phyloP scores from a whole-genome alignment of 2,329 filamentous ascomycete genomes.

The Fusarium redolens region DNA sequence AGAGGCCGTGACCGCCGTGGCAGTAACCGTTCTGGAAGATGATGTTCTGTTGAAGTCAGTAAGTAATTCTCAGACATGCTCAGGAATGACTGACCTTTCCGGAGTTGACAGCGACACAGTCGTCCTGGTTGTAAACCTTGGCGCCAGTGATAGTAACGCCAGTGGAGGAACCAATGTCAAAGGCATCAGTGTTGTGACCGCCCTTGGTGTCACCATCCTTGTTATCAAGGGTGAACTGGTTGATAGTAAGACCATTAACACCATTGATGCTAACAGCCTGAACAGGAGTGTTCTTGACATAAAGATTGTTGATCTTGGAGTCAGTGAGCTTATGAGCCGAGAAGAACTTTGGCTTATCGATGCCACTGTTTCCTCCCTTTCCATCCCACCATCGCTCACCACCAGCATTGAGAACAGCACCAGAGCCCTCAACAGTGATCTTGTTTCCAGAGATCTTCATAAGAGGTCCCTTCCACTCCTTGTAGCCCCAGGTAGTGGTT shows the following conservation, averaged over 20 bases:
- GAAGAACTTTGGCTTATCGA: constrained; percentile 42
- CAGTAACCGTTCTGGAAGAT: constrained; percentile 58
- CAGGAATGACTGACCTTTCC: constrained; percentile 44
- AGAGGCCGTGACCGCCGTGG: constrained; percentile 57
- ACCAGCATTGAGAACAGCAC: constrained; percentile 34
- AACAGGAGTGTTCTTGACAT: constrained; percentile 56
- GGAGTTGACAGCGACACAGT: constrained; percentile 69
- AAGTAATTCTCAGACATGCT: rapidly evolving
- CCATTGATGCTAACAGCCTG: constrained; percentile 55
- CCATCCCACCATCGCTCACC: constrained; percentile 42
- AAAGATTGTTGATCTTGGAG: constrained; percentile 52
- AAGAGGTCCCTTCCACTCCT: constrained; percentile 41
- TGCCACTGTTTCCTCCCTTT: constrained; percentile 33
- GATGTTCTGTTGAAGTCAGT: constrained; percentile 49
- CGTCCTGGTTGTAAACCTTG: constrained; percentile 69
- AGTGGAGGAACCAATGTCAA: constrained; percentile 64
- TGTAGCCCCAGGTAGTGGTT: constrained; percentile 39
- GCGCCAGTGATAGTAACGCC: constrained; percentile 63
- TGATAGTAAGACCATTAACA: constrained; percentile 50
- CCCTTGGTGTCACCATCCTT: constrained; percentile 49
- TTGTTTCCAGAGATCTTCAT: constrained; percentile 35
- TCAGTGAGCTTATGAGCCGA: constrained; percentile 37
- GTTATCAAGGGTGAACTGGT: constrained; percentile 54
- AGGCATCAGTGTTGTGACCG: constrained; percentile 68
- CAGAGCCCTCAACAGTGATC: constrained; percentile 40